phyloP scores from a whole-genome alignment of 495 filamentous ascomycete species.

The Xylaria cubensis region DNA sequence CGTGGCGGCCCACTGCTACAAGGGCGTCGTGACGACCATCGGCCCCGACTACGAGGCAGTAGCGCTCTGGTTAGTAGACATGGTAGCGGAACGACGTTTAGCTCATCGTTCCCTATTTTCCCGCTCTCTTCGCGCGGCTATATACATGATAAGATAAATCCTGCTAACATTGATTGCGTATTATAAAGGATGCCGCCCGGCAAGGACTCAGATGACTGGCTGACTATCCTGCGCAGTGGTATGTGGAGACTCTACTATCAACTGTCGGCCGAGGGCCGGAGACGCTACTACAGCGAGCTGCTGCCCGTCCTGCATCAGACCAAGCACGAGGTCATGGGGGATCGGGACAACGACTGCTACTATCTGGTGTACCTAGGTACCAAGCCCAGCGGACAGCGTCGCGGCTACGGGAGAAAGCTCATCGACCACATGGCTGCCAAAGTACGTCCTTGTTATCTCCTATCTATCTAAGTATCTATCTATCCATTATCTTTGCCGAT shows the following conservation, averaged over 20 bases:
- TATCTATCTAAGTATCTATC: neutral
- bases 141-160: neutral
- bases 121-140: neutral
- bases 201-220: constrained; percentile 71
- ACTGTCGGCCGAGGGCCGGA: constrained; percentile 70
- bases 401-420: constrained; percentile 72
- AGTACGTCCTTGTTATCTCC: constrained; percentile 51
- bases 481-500: neutral
- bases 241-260: constrained; percentile 76
- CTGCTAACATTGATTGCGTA: constrained; percentile 6
- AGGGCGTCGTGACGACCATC: constrained; percentile 72
- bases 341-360: constrained; percentile 67
- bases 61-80: constrained; percentile 72
- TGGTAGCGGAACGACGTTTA: constrained; percentile 2
- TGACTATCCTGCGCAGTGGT: constrained; percentile 72
- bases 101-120: constrained; percentile 17
- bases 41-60: constrained; percentile 77
- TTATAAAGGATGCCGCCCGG: constrained; percentile 75
- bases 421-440: constrained; percentile 68
- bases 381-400: constrained; percentile 66
- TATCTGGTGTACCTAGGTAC: constrained; percentile 85
- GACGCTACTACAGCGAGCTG: constrained; percentile 78
- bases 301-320: constrained; percentile 75
- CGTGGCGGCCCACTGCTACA: constrained; percentile 72
- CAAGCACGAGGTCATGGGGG: constrained; percentile 69